These are phyloP conservation scores for Mycena kentingensis DNA, from an alignment of 768 basidiomycete species.

Conservation along the genomic window DNA sequence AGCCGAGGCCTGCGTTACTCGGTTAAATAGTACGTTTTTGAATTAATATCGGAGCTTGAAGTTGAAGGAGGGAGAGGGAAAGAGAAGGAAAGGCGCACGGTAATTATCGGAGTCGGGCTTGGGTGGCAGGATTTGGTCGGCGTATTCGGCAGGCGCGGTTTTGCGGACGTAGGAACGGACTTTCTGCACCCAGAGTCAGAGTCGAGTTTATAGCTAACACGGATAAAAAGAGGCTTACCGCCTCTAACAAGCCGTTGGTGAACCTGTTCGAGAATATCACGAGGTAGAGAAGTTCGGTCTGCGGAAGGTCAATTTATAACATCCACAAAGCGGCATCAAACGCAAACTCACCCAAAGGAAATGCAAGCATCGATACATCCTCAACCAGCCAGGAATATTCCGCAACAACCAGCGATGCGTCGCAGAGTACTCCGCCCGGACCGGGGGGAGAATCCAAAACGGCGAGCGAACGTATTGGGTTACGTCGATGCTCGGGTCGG, in stretches of 20 bases:
- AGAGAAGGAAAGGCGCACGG: neutral
- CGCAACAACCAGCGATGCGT: neutral
- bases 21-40: neutral
- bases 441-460: constrained; percentile 15
- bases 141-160: neutral
- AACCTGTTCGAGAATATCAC: neutral
- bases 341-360: neutral
- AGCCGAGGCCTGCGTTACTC: constrained; percentile 43
- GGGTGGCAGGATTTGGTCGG: neutral
- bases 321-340: neutral
- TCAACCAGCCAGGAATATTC: neutral
- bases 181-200: neutral
- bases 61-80: too few species aligned
- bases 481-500: constrained; percentile 8
- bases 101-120: neutral
- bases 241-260: neutral
- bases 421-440: constrained; percentile 3
- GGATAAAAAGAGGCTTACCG: neutral
- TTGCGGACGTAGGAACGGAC: neutral
- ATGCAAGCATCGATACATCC: neutral
- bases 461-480: constrained; percentile 22
- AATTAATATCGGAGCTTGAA: too few species aligned
- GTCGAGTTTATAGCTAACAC: neutral
- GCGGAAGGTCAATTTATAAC: neutral
- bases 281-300: neutral